Evolutionary conservation across 306 rosid species (phyloP).

Genomic region (Rubus parviflorus): DNA sequence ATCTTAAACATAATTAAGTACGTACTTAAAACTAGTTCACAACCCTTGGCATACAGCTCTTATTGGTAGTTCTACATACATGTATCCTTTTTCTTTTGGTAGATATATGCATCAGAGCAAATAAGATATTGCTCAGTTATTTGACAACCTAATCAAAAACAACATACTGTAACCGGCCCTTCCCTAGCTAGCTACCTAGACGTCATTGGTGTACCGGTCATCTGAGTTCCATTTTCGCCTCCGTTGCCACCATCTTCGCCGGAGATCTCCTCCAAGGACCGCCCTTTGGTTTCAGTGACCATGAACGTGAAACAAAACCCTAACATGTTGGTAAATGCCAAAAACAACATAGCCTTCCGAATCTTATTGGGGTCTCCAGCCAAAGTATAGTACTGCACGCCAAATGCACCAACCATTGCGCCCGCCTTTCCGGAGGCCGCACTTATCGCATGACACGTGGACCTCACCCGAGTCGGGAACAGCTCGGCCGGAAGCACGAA

Average conservation of each 20-base stretch:
- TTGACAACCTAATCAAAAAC: background rate
- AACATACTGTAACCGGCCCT: background rate
- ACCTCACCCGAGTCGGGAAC: conserved; percentile 66
- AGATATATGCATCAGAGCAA: background rate
- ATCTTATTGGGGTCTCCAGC: accelerated
- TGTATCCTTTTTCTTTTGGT: too few relatives aligned
- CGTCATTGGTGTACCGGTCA: background rate
- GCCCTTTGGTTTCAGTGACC: conserved; percentile 70
- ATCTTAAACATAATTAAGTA: too few relatives aligned
- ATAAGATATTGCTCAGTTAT: background rate
- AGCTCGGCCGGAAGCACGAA: conserved; percentile 78
- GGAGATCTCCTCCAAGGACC: conserved; percentile 77
- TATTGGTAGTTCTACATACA: background rate
- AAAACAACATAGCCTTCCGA: conserved; percentile 39
- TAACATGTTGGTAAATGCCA: conserved; percentile 54
- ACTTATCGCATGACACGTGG: conserved; percentile 74
- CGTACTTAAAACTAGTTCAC: background rate
- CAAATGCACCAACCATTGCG: conserved; percentile 63
- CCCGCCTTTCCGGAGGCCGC: conserved; percentile 72
- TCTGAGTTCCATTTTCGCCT: conserved; percentile 11
- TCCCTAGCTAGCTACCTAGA: background rate
- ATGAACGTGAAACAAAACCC: conserved; percentile 60
- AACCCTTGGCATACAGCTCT: background rate
- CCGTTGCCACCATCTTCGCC: conserved; percentile 58
- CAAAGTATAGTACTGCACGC: conserved; percentile 47